Evolutionary conservation across 163 green algal genomes (phyloP), one percentile per base, ranked within the genome.

Genomic region (Coccomyxa subellipsoidea): DNA sequence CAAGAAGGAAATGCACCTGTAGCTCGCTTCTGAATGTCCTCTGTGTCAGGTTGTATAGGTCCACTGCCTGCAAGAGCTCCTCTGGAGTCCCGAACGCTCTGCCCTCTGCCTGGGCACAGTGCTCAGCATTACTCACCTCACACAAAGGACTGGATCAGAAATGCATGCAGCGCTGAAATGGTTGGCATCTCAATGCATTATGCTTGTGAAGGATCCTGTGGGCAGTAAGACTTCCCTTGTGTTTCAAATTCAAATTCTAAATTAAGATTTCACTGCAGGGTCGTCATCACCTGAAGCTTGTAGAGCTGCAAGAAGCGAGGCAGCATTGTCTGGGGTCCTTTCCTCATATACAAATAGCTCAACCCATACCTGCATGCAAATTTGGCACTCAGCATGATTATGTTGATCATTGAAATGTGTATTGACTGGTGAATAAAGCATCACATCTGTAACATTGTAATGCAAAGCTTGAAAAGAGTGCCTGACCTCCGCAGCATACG

Each of bases 21-120:
- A 87, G n/a, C 39, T 76, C 54, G n/a, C 31, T 23, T 10, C 77
- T 70, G 69, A 87, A 40, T 69, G 27, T 85, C n/a, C 81, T 53
- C 80, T 92, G 88, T 2, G 88, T 92, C 27, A 85, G 69, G 8
- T 86, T 80, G 37, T 88, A 90, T 53, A 92, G 70, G 0, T 80
- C 85, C 29, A 90, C 31, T 0, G 69, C 38, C 4, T 72, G 40
- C 39, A 92, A 72, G 27, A 92, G 81, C 10, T 83, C 72, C 29
- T 82, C 83, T 12, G 87, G 84, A 23, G 81, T 81, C 1, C 90
- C 82, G 77, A 87, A 91, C 0, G 82, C 72, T 0, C 6, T 70
- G 2, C 85, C 84, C 1, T 83, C 39, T 25, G 69, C 38, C 73
- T 86, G 83, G 27, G 25, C 70, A 38, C 27, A 73, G 32, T 34